These are phyloP conservation scores for Lanmaoa pseudosensibilis DNA, from an alignment of 768 basidiomycete species.

Conservation along the genomic window DNA sequence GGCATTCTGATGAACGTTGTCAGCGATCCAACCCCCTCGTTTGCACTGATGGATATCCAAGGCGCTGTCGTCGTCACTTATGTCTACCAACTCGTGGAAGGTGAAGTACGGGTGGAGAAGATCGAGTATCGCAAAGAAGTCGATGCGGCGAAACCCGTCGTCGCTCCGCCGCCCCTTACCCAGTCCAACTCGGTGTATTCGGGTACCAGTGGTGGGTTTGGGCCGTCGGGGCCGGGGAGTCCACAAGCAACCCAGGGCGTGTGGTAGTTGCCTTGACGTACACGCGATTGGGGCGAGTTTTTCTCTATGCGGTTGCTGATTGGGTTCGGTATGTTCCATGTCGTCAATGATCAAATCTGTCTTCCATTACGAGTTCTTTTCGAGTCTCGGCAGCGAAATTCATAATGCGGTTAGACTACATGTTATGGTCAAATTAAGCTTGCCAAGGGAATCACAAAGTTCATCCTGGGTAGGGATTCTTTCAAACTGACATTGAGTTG, in stretches of 20 bases:
- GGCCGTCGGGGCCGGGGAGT: constrained; percentile 24
- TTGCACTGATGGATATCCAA: constrained; percentile 97
- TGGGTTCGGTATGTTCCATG: background rate
- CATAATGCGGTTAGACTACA: background rate
- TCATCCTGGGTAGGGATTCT: background rate
- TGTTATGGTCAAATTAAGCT: background rate
- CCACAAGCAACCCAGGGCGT: constrained; percentile 29
- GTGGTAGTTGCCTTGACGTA: constrained; percentile 19
- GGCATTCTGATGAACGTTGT: constrained; percentile 1
- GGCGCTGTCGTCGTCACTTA: constrained; percentile 96
- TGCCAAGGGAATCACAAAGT: background rate
- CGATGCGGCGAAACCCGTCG: constrained; percentile 37
- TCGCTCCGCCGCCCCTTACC: constrained; percentile 16
- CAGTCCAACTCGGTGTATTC: constrained; percentile 36
- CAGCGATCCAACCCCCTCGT: constrained; percentile 89
- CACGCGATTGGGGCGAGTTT: background rate
- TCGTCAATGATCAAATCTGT: background rate
- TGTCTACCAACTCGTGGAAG: constrained; percentile 92
- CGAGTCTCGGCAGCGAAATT: background rate
- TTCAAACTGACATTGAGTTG: background rate
- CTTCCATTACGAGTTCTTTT: background rate
- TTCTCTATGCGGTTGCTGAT: background rate
- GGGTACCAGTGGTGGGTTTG: constrained; percentile 24
- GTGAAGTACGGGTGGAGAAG: constrained; percentile 92
- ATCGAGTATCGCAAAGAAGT: constrained; percentile 77